Evolutionary conservation across 768 basidiomycete genomes (phyloP).

Genomic region (Suillus subaureus): DNA sequence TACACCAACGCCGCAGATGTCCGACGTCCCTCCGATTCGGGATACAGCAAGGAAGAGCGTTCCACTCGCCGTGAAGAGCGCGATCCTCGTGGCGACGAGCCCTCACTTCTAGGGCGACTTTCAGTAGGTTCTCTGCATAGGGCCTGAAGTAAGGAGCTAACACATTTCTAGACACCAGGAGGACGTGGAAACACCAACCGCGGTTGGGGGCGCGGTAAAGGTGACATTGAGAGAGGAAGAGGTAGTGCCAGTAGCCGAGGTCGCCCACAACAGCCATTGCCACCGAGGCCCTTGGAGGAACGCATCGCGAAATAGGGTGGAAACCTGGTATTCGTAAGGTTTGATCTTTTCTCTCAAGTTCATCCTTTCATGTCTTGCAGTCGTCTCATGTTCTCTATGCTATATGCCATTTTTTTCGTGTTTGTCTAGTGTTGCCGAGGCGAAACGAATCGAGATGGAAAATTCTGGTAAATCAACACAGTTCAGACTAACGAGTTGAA

Average conservation of each 20-base stretch:
- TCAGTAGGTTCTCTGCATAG: background rate
- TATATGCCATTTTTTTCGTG: background rate
- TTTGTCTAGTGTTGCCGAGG: too few species aligned
- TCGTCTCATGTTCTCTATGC: background rate
- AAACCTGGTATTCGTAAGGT: background rate
- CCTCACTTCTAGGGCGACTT: background rate
- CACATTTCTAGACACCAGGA: background rate
- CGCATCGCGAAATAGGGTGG: constrained; percentile 21
- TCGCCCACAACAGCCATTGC: constrained; percentile 18
- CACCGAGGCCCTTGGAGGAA: constrained; percentile 22
- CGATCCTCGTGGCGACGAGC: background rate
- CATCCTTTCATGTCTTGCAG: background rate
- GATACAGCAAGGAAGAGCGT: background rate
- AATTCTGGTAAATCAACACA: too few species aligned
- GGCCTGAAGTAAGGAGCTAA: background rate
- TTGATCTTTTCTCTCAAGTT: background rate
- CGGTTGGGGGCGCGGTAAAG: constrained; percentile 21
- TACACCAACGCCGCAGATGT: background rate
- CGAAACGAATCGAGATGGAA: too few species aligned
- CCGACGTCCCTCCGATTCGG: background rate
- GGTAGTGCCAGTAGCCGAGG: constrained; percentile 18
- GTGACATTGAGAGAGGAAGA: constrained; percentile 23
- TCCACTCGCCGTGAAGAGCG: background rate
- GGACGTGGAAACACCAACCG: background rate
- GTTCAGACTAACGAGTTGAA: too few species aligned